These are phyloP conservation scores for Ogataea corticis DNA, from an alignment of 805 yeast species.

Conservation along the genomic window DNA sequence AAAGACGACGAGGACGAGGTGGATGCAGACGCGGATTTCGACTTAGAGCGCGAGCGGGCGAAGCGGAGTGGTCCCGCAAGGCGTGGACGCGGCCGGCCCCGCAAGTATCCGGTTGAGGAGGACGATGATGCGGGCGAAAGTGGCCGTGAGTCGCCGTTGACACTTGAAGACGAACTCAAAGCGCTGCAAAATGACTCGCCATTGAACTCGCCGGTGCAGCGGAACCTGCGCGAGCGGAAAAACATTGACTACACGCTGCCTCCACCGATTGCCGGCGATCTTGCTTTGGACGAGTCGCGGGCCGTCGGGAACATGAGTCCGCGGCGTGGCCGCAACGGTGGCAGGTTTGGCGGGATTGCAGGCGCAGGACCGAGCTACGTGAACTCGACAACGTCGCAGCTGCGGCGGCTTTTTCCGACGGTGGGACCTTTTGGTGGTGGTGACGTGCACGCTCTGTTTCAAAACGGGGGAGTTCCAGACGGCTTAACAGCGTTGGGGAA, in stretches of 20 bases:
- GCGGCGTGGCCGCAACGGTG: slow-evolving; percentile 28
- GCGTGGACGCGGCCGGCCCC: slow-evolving; percentile 1
- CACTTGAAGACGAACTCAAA: slow-evolving; percentile 63
- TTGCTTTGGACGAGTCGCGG: slow-evolving; percentile 20
- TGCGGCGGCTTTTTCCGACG: slow-evolving; percentile 83
- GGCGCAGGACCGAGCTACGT: slow-evolving; percentile 17
- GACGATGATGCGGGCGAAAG: slow-evolving; percentile 13
- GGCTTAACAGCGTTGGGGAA: slow-evolving; percentile 39
- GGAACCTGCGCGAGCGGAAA: slow-evolving; percentile 63
- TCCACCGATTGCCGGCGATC: slow-evolving; percentile 74
- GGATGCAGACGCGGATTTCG: slow-evolving; percentile 23
- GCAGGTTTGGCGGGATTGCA: slow-evolving; percentile 23
- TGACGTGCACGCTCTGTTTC: slow-evolving; percentile 79
- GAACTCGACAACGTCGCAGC: slow-evolving; percentile 37
- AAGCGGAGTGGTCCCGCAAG: slow-evolving; percentile 9
- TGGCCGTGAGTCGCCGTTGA: slow-evolving; percentile 29
- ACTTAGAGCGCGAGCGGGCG: slow-evolving; percentile 7
- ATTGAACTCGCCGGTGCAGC: slow-evolving; percentile 46
- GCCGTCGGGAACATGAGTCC: slow-evolving; percentile 30
- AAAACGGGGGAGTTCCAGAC: slow-evolving; percentile 58
- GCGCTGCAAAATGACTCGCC: slow-evolving; percentile 62
- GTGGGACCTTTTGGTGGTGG: slow-evolving; percentile 98
- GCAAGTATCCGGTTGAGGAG: slow-evolving; percentile 5
- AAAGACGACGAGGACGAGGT: slow-evolving; percentile 29
- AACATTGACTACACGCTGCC: slow-evolving; percentile 80